Conservation (phyloP, 192 early-diverging fungal genomes). For the Backusella westeae region DNA sequence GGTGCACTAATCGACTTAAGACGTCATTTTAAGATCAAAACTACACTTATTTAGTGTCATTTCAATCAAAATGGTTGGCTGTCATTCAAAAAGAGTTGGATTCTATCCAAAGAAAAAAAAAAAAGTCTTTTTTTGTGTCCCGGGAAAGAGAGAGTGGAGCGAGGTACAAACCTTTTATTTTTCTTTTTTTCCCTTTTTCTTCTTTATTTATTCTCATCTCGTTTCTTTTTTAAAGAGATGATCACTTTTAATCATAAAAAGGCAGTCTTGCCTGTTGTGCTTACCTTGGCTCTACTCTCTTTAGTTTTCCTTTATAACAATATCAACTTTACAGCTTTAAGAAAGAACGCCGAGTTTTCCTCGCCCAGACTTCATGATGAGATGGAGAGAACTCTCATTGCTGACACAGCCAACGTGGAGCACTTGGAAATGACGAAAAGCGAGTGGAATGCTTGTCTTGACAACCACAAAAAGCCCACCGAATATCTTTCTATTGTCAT, state of each 20-base stretch:
- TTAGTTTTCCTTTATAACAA: slow-evolving; percentile 5
- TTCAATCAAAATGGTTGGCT: background rate
- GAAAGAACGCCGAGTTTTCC: background rate
- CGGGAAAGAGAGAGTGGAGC: background rate
- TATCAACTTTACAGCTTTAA: background rate
- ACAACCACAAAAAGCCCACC: slow-evolving; percentile 9
- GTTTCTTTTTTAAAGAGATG: slow-evolving; percentile 2
- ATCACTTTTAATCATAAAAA: slow-evolving; percentile 5
- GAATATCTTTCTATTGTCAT: slow-evolving; percentile 36
- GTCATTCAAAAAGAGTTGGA: background rate
- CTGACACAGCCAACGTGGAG: background rate
- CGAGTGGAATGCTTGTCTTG: slow-evolving; percentile 25
- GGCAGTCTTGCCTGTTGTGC: background rate
- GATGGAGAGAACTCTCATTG: background rate
- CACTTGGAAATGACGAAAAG: slow-evolving; percentile 17
- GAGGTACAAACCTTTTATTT: background rate
- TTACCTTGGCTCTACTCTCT: background rate
- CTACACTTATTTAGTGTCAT: background rate
- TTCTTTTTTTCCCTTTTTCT: background rate
- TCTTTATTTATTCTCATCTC: background rate
- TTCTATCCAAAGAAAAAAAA: background rate
- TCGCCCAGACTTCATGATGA: background rate
- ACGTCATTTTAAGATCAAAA: background rate
- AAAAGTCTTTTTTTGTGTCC: background rate
- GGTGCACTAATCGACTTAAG: background rate